These are phyloP conservation scores for Scheffersomyces ergatensis DNA, from an alignment of 805 yeast species.

Conservation along the genomic window DNA sequence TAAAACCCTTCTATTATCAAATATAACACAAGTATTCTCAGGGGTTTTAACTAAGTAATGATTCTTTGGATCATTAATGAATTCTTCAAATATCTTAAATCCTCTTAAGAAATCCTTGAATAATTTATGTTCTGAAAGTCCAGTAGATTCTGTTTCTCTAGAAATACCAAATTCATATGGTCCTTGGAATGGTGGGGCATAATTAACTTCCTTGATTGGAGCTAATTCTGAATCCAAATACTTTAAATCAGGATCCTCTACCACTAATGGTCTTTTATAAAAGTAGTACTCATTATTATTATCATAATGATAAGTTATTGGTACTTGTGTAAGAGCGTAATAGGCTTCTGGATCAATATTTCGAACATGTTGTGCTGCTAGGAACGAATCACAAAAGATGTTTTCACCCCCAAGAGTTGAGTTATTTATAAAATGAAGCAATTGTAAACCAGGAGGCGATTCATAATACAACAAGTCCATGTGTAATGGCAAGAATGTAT, in stretches of 20 bases:
- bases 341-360: slow-evolving; percentile 61
- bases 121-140: slow-evolving; percentile 19
- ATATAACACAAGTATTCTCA: slow-evolving; percentile 62
- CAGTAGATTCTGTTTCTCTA: slow-evolving; percentile 37
- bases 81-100: slow-evolving; percentile 56
- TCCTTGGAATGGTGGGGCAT: slow-evolving; percentile 83
- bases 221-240: slow-evolving; percentile 14
- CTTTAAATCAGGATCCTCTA: slow-evolving; percentile 39
- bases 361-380: slow-evolving; percentile 57
- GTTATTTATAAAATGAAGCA: slow-evolving; percentile 59
- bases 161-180: slow-evolving; percentile 64
- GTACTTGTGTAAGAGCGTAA: slow-evolving; percentile 57
- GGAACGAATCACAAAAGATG: slow-evolving; percentile 66
- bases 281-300: slow-evolving; percentile 62
- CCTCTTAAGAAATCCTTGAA: slow-evolving; percentile 62
- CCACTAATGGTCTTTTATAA: slow-evolving; percentile 60
- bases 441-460: slow-evolving; percentile 77
- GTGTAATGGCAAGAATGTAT: slow-evolving; percentile 64
- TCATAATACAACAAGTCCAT: slow-evolving; percentile 78
- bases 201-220: slow-evolving; percentile 57
- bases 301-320: slow-evolving; percentile 67
- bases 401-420: slow-evolving; percentile 65
- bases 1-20: slow-evolving; percentile 67
- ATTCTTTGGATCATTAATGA: slow-evolving; percentile 49
- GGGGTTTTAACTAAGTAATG: slow-evolving; percentile 53